Conservation (phyloP, 106 monocot species). For the Cymbidium sinense region DNA sequence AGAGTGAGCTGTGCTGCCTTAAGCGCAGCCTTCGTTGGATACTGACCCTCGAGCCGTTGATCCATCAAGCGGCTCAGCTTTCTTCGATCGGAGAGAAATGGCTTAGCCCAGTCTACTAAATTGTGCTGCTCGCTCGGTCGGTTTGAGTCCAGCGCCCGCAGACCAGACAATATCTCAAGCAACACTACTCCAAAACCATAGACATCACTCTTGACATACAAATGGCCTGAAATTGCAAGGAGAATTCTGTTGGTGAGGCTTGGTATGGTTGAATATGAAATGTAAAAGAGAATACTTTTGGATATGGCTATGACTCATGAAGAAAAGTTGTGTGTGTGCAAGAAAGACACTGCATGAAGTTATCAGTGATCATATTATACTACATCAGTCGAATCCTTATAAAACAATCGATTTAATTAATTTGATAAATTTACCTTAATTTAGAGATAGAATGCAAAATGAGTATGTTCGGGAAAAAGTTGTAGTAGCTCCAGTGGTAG, state of each 20-base stretch:
- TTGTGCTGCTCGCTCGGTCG: constrained; percentile 49
- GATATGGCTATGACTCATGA: too few species aligned
- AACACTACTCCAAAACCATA: constrained; percentile 81
- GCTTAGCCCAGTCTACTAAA: constrained; percentile 53
- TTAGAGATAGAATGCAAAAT: too few species aligned
- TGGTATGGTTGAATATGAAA: too few species aligned
- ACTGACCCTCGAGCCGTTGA: constrained; percentile 46
- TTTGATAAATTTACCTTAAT: too few species aligned
- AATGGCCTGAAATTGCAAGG: constrained; percentile 35
- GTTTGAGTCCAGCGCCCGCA: constrained; percentile 36
- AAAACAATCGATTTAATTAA: too few species aligned
- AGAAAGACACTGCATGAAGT: not conserved
- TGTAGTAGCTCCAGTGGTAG: too few species aligned
- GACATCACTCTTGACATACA: constrained; percentile 77
- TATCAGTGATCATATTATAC: too few species aligned
- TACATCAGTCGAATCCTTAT: too few species aligned
- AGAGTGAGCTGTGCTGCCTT: constrained; percentile 43
- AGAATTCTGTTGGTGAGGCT: not conserved
- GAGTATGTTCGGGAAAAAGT: too few species aligned
- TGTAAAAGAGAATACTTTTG: too few species aligned
- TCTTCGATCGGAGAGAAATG: constrained; percentile 31
- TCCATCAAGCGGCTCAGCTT: constrained; percentile 51
- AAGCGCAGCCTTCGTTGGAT: constrained; percentile 42
- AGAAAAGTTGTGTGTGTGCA: too few species aligned
- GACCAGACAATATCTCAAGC: constrained; percentile 61